Evolutionary conservation across 345 rosid species (phyloP), one percentile per base, ranked within the genome.

Genomic region (Mercurialis annua): DNA sequence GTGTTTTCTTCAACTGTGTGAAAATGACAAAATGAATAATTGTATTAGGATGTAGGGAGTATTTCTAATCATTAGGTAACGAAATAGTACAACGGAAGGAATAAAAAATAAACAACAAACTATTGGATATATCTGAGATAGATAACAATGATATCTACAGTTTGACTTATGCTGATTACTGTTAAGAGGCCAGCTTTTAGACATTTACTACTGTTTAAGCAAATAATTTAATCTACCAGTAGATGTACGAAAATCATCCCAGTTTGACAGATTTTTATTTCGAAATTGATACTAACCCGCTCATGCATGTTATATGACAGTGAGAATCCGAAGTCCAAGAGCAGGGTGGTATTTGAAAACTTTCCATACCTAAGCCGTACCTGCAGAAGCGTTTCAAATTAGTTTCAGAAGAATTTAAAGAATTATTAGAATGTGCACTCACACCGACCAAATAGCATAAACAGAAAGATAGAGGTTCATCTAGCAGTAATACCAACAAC

Each of bases 311-410:
- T 92, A 74, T 75, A 51, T n/a, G 88, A 81, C 71, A 88, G 74
- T 10, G 92, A 78, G 78, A 92, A 92, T 53, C 97, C 98, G 27
- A 84, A 92, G 70, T 90, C 96, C 79, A 85, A 76, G 72, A 88
- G 73, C 78, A 92, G 82, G 59, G 82, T 75, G 18, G 92, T 86
- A 84, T 92, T 92, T 61, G 96, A 64, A 79, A 85, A 75, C 69
- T 84, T 83, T 31, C 98, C 98, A 38, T 92, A 90, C 18, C 79
- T 77, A 73, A 92, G 84, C 65, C 81, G 62, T 53, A 92, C 87
- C 96, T 90, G 66, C 34, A 62, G 47, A 73, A 73, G 36, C 40
- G 59, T 43, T 68, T 60, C 47, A 49, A 71, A 27, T 57, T 42
- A 55, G 59, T 43, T 68, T 60, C 47, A 49, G 68, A 27, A 52